Evolutionary conservation across 2,329 filamentous ascomycete genomes (phyloP).

Genomic region (Trichoderma semiorbis): DNA sequence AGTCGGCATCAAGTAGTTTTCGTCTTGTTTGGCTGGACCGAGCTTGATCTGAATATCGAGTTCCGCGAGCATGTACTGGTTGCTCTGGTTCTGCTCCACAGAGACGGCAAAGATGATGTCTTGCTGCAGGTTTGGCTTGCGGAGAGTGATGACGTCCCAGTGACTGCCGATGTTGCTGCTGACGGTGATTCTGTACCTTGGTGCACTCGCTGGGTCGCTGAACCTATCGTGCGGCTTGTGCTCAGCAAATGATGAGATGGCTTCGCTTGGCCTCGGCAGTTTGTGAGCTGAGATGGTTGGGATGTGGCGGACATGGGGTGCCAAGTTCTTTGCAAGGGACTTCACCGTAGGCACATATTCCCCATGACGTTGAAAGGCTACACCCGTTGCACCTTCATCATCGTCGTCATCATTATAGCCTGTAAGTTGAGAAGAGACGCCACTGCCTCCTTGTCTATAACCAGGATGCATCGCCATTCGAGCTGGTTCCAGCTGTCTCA

Average conservation of each 20-base stretch:
- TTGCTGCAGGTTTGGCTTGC: neutral
- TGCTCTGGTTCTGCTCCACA: neutral
- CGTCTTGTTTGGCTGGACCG: neutral
- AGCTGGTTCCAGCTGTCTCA: neutral
- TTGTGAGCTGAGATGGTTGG: neutral
- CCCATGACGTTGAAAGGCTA: neutral
- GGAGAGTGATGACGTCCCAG: neutral
- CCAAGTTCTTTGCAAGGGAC: neutral
- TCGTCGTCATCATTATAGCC: neutral
- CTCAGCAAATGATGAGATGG: neutral
- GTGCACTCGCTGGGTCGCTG: neutral
- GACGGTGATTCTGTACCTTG: neutral
- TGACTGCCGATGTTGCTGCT: neutral
- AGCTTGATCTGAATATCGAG: neutral
- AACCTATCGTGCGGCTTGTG: neutral
- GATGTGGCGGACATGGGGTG: neutral
- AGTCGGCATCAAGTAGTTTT: neutral
- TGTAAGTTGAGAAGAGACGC: neutral
- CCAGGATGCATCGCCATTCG: neutral
- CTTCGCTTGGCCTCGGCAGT: neutral
- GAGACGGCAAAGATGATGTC: neutral
- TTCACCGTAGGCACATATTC: neutral
- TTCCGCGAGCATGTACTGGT: neutral
- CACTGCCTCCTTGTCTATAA: neutral
- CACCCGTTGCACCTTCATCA: neutral